Percentiles rank a stretch among this genome's conserved stretches.
phyloP scores from a whole-genome alignment of 169 alveolate species.

The Neospora caninum region DNA sequence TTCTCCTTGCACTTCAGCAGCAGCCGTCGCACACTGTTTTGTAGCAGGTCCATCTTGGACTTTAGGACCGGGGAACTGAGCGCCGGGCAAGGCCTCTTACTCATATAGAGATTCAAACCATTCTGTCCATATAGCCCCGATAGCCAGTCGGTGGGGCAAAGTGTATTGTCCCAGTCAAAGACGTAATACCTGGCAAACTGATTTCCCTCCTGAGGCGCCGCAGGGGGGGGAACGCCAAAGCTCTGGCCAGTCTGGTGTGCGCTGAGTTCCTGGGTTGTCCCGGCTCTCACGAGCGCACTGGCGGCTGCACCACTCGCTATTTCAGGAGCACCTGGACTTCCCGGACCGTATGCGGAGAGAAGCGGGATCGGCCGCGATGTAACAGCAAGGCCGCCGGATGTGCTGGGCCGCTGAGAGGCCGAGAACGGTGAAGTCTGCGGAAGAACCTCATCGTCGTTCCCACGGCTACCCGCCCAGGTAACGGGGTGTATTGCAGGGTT shows the following conservation, averaged over 20 bases:
- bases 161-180: conserved; percentile 67
- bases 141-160: conserved; percentile 68
- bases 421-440: neutral
- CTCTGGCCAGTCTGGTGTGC: neutral
- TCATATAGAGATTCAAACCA: conserved; percentile 51
- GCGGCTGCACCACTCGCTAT: neutral
- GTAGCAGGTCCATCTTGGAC: conserved; percentile 48
- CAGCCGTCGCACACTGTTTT: conserved; percentile 45
- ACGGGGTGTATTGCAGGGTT: neutral
- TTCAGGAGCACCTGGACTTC: neutral
- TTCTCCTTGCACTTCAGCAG: conserved; percentile 56
- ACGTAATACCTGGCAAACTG: conserved; percentile 51
- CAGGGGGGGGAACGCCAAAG: neutral
- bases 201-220: neutral
- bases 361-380: neutral
- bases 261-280: conserved; percentile 21
- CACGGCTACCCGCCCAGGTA: neutral
- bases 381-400: neutral
- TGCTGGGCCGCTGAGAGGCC: conserved; percentile 7
- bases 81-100: conserved; percentile 57
- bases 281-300: neutral
- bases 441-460: conserved; percentile 1
- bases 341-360: conserved; percentile 1
- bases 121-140: conserved; percentile 47
- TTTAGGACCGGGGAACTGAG: conserved; percentile 47